Base-by-base conservation (phyloP, 371 early-diverging fungal genomes). In the Funneliformis caledonium region DNA sequence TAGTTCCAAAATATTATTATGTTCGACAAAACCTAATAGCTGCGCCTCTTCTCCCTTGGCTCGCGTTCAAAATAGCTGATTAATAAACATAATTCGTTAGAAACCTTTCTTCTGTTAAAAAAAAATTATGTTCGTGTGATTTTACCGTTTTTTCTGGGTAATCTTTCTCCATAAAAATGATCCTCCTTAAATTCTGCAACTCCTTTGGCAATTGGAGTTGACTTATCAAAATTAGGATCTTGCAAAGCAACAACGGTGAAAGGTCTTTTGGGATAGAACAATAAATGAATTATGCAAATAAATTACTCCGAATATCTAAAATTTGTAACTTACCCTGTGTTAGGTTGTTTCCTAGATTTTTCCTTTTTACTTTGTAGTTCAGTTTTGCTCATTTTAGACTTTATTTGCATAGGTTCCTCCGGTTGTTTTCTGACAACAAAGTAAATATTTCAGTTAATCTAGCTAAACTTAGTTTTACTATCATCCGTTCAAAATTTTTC, bases 131-230 rank as follows among this genome's bases (percentile, higher is more conserved):
- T 37, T 37, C 2, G 1, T 43, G 42, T 19, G n/a, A 43, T n/a
- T n/a, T 43, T 45, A 68, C 69, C 43, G 42, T 68, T 68, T 68
- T 68, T 68, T 31, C 69, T 68, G 37, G 69, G 69, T 42, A 68
- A 42, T 68, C 69, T 68, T n/a, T 43, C n/a, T 2, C 69, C 69
- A 68, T 68, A 68, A 22, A 68, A 68, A 19, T 68, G 69, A 10
- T 68, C 43, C 4, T 45, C 69, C 10, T 22, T 68, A 42, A 68
- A 68, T 45, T 68, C 43, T 5, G 42, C 8, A n/a, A 68, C 16
- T 42, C 33, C 43, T 68, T 22, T 68, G 9, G 43, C 10, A 68
- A 31, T 22, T 10, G 69, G 43, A 43, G 19, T 68, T 45, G 43
- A 43, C 42, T n/a, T 43, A 68, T 16, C 33, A 42, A 43, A 19